Evolutionary conservation across 371 early-diverging fungal species (phyloP).

Genomic region (Smittium culicis): DNA sequence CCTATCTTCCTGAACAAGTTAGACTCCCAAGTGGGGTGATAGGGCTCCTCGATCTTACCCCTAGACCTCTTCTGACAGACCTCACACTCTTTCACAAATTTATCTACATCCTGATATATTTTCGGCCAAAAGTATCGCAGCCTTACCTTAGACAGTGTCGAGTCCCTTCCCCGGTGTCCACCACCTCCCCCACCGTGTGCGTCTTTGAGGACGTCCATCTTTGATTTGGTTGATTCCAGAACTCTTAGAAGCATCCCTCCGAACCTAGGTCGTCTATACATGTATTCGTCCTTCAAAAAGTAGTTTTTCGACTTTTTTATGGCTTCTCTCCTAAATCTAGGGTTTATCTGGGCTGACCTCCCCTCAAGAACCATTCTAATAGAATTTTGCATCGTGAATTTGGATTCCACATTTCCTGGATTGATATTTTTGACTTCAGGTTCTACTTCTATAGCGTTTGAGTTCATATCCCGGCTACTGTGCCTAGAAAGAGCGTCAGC

Average conservation of each 20-base stretch:
- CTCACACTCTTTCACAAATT: conserved; percentile 3
- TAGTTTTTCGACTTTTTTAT: not conserved
- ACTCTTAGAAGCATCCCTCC: not conserved
- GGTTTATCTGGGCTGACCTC: not conserved
- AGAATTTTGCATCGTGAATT: no score
- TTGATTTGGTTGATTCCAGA: not conserved
- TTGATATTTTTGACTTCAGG: no score
- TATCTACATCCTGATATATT: conserved; percentile 8
- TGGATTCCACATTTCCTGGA: no score
- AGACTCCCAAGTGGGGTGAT: not conserved
- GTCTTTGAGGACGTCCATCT: not conserved
- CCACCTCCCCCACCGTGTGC: not conserved
- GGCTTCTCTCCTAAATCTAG: not conserved
- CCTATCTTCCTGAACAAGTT: conserved; percentile 11
- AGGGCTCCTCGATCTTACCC: not conserved
- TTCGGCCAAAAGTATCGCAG: conserved; percentile 10
- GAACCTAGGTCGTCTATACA: not conserved
- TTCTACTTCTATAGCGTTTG: no score
- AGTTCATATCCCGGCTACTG: not conserved
- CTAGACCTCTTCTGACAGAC: conserved; percentile 6
- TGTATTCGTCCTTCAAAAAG: not conserved
- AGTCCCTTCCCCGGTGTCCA: conserved; percentile 10
- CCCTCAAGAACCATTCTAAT: not conserved
- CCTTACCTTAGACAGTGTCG: not conserved
- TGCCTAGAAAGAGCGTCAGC: conserved; percentile 12